phyloP scores from a whole-genome alignment of 805 yeast genomes.

The Kodamaea hsintzibuensis region DNA sequence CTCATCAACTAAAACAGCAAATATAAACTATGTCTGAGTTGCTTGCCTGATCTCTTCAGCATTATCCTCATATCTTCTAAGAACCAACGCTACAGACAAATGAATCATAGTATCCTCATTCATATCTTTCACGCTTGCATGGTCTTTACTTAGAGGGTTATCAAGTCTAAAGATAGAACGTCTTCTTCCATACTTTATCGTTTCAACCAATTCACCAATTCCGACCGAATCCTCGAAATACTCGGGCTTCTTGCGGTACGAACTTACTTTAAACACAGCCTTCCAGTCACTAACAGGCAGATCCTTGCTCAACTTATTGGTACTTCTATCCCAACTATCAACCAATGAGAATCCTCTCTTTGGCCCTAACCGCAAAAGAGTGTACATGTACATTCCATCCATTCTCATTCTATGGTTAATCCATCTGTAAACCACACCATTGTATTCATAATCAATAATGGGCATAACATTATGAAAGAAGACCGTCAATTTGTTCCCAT shows the following conservation, averaged over 20 bases:
- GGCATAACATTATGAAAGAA: slow-evolving; percentile 10
- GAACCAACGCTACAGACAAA: slow-evolving; percentile 6
- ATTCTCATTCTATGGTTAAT: background rate
- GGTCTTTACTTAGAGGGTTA: background rate
- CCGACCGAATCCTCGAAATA: slow-evolving; percentile 4
- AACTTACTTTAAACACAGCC: background rate
- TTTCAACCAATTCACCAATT: slow-evolving; percentile 7
- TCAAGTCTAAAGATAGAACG: background rate
- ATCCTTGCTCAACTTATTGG: slow-evolving; percentile 3
- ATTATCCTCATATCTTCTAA: slow-evolving; percentile 7
- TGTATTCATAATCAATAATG: slow-evolving; percentile 10
- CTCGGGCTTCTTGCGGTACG: background rate
- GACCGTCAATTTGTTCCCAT: background rate
- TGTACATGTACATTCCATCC: background rate
- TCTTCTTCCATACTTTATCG: background rate
- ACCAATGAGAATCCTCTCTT: slow-evolving; percentile 6
- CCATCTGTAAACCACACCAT: slow-evolving; percentile 11
- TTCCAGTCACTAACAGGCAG: background rate
- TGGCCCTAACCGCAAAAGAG: slow-evolving; percentile 5
- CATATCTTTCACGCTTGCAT: background rate
- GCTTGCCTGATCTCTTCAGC: background rate
- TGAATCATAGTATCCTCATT: slow-evolving; percentile 7
- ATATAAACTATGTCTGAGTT: background rate
- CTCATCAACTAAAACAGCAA: no score
- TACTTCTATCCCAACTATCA: slow-evolving; percentile 9